Base-by-base conservation (phyloP, 257 asterid genomes). In the Fraxinus americana region DNA sequence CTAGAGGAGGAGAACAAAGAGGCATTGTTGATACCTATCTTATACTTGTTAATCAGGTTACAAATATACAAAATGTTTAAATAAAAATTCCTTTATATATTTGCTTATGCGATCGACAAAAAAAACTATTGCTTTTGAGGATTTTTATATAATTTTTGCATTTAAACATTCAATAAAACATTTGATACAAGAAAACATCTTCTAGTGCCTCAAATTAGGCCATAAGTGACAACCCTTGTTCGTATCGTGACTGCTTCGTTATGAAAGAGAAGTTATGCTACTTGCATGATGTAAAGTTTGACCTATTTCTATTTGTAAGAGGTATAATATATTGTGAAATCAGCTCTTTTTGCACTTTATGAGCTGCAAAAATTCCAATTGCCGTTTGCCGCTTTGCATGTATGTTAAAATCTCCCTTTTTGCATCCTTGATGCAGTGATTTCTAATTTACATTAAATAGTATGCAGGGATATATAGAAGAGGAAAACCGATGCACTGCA, bases 321-420 rank as follows among this genome's bases (percentile, higher is more conserved):
- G 0, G 38, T 89, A 91, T 67, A 68, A 50, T 70, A 83, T 38
- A 52, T 75, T 71, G 48, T 87, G 93, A 93, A 19, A 3, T 34
- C n/a, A 82, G 63, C 75, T 89, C 65, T 59, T 8, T 29, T 13
- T 54, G 61, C 96, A 89, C 82, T 54, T 89, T 4, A 41, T 63
- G 19, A 63, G 10, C 11, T 91, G 96, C 80, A 57, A 23, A 48
- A 82, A 82, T 78, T 39, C 78, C 21, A 70, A 71, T 61, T 91
- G 96, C 82, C 50, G 2, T 16, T 75, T 87, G 43, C 93, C 91
- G 16, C 87, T 87, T 7, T 89, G 92, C 89, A 74, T 13, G 91
- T 88, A 80, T 65, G 84, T 80, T 74, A 5, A 32, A 16, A n/a
- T 66, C 70, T 23, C 77, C 19, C 34, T 74, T 57, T 50, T 67